A percentile compares a stretch with the other conserved stretches of the same genome.
Conservation (phyloP, 805 yeast genomes). For the Barnettozyma sucrosica region DNA sequence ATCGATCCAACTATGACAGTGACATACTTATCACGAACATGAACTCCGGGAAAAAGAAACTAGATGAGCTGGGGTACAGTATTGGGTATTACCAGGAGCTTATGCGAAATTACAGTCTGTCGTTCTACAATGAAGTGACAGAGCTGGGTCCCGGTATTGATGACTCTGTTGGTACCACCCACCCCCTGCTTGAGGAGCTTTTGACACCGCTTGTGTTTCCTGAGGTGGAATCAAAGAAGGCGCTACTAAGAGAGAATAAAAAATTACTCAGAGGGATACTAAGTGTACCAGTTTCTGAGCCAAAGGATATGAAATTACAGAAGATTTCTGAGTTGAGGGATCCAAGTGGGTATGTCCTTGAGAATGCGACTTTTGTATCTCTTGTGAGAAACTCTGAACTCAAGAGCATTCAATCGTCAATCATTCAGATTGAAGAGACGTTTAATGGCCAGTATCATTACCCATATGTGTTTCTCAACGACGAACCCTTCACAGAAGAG, state of each 20-base stretch:
- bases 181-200: conserved; percentile 8
- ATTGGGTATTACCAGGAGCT: conserved; percentile 17
- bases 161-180: background rate
- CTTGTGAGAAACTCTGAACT: conserved; percentile 68
- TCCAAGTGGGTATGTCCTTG: conserved; percentile 27
- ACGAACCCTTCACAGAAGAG: conserved; percentile 51
- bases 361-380: conserved; percentile 70
- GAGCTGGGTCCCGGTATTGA: background rate
- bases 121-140: conserved; percentile 13
- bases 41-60: conserved; percentile 1
- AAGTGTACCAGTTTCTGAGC: conserved; percentile 23
- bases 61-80: conserved; percentile 11
- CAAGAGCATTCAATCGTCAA: conserved; percentile 42
- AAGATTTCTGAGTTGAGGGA: conserved; percentile 12
- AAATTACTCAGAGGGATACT: conserved; percentile 7
- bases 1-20: conserved; percentile 13
- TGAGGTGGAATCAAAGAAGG: conserved; percentile 8
- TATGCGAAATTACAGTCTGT: conserved; percentile 19
- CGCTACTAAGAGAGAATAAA: conserved; percentile 14
- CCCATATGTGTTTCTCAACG: conserved; percentile 79
- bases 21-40: conserved; percentile 3
- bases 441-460: conserved; percentile 70
- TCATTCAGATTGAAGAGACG: conserved; percentile 52
- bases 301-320: conserved; percentile 17
- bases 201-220: conserved; percentile 20